Evolutionary conservation across 768 basidiomycete species (phyloP).

Genomic region (Russula lepida): DNA sequence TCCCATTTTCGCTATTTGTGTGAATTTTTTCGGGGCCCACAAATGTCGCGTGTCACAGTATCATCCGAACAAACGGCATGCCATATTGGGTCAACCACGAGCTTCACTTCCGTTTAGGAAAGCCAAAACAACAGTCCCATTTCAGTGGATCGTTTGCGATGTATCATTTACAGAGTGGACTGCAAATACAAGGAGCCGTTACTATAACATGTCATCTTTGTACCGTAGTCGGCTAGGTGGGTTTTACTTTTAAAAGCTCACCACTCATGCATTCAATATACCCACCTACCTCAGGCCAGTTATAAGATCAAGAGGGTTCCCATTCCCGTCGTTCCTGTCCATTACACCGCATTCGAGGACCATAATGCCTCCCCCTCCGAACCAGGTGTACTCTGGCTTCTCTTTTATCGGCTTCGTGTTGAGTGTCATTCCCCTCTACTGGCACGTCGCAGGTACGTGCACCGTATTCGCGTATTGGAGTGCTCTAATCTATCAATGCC

Average conservation of each 20-base stretch:
- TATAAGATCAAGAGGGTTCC: background rate
- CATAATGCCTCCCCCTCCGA: constrained; percentile 3
- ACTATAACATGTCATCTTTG: background rate
- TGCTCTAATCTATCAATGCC: background rate
- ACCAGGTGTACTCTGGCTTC: constrained; percentile 27
- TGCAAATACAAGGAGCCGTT: background rate
- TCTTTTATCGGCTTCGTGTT: constrained; percentile 42
- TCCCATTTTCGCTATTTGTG: no score
- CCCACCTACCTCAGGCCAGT: background rate
- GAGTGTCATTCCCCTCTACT: constrained; percentile 42
- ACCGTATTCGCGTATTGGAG: background rate
- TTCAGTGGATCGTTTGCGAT: no score
- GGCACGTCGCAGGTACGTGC: constrained; percentile 41
- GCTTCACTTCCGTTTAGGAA: background rate
- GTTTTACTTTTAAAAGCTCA: background rate
- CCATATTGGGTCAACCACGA: no score
- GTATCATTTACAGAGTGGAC: no score
- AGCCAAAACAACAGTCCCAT: background rate
- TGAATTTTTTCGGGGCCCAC: no score
- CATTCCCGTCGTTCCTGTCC: background rate
- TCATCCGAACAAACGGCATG: no score
- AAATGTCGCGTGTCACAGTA: no score
- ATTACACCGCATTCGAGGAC: background rate
- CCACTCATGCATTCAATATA: background rate
- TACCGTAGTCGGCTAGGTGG: background rate